These are phyloP conservation scores for Alternaria sp. DNA, from an alignment of 2,329 filamentous ascomycete species.

Conservation along the genomic window DNA sequence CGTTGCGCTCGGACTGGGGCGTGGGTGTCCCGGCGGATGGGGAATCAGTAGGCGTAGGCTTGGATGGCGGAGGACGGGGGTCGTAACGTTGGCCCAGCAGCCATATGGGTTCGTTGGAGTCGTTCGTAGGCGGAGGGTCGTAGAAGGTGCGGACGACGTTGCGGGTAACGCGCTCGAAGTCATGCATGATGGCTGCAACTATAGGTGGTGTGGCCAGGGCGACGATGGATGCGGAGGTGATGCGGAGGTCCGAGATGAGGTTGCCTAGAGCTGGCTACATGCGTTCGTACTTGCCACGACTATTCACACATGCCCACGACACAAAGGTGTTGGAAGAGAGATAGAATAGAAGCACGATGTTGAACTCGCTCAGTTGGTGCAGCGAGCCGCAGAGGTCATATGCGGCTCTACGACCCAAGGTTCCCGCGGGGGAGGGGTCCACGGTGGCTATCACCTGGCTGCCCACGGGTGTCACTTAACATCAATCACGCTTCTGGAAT, in stretches of 20 bases:
- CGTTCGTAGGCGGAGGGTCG: conserved; percentile 87
- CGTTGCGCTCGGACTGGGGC: conserved; percentile 37
- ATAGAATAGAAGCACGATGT: background rate
- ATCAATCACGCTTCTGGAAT: conserved; percentile 3
- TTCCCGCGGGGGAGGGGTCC: conserved; percentile 9
- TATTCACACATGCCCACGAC: background rate
- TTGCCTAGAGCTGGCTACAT: conserved; percentile 25
- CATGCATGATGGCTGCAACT: conserved; percentile 61
- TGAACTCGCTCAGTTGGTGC: background rate
- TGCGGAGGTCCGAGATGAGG: conserved; percentile 23
- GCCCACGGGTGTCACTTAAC: conserved; percentile 3
- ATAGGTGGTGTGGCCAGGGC: conserved; percentile 8
- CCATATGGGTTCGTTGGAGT: conserved; percentile 79
- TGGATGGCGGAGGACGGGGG: conserved; percentile 35
- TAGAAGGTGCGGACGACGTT: conserved; percentile 90
- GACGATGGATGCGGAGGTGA: conserved; percentile 24
- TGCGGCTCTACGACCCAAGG: conserved; percentile 12
- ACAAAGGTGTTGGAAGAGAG: background rate
- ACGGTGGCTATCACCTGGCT: conserved; percentile 16
- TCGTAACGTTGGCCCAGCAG: conserved; percentile 74
- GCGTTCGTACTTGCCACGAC: conserved; percentile 7
- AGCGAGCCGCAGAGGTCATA: conserved; percentile 17
- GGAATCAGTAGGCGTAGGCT: conserved; percentile 27
- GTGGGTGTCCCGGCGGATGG: conserved; percentile 31
- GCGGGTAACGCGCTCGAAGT: conserved; percentile 76